A percentile compares a stretch with the other conserved stretches of the same genome.
phyloP scores from a whole-genome alignment of 2,329 filamentous ascomycete genomes.

The Coniochaeta sp. region DNA sequence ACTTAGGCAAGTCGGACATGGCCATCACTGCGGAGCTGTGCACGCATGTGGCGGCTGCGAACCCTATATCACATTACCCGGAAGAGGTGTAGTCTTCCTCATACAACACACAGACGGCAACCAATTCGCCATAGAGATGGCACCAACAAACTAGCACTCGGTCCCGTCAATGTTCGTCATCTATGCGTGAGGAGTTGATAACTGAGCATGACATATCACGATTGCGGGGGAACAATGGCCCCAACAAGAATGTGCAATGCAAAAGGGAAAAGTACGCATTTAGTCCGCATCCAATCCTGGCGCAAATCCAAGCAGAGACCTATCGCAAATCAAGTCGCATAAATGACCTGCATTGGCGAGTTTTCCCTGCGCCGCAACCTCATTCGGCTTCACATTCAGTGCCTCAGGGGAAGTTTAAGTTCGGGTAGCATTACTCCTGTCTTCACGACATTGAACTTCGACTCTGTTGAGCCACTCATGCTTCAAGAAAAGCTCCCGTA shows the following conservation, averaged over 20 bases:
- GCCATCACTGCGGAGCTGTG: not conserved
- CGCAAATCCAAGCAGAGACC: not conserved
- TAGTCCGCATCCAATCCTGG: not conserved
- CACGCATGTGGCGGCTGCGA: not conserved
- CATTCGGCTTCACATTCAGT: conserved; percentile 1
- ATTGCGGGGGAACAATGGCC: not conserved
- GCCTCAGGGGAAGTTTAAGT: not conserved
- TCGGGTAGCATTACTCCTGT: not conserved
- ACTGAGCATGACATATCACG: not conserved
- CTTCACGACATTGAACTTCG: not conserved
- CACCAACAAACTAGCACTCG: not conserved
- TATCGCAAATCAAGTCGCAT: not conserved
- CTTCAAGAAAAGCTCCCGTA: not conserved
- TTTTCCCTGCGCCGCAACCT: not conserved
- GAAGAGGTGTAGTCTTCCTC: not conserved
- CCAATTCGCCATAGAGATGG: not conserved
- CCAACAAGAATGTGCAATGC: not conserved
- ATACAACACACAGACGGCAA: not conserved
- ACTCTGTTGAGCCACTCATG: not conserved
- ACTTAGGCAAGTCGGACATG: not conserved
- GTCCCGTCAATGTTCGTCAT: not conserved
- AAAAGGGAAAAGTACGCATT: not conserved
- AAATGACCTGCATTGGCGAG: not conserved
- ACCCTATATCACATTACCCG: not conserved
- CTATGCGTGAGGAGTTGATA: not conserved